Evolutionary conservation across 2,329 filamentous ascomycete species (phyloP).

Genomic region (Emmonsiellopsis sp.): DNA sequence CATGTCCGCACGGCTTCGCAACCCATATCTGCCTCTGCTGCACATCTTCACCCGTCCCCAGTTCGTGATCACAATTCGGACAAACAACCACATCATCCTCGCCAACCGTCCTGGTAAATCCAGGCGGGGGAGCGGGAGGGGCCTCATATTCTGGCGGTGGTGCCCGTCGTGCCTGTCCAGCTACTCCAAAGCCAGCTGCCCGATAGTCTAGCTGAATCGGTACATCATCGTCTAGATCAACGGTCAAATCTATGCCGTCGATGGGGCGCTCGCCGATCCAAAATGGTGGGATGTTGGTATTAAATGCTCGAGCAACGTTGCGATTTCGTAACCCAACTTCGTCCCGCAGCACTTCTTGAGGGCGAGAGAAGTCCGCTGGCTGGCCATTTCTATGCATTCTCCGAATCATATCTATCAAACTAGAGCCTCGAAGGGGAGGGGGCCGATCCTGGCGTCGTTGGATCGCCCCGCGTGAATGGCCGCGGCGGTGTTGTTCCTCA

Average conservation of each 20-base stretch:
- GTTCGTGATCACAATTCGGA: constrained; percentile 75
- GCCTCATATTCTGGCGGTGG: constrained; percentile 44
- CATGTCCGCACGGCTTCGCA: constrained; percentile 83
- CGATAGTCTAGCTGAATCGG: constrained; percentile 30
- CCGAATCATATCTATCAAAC: constrained; percentile 11
- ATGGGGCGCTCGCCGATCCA: constrained; percentile 17
- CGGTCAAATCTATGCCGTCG: constrained; percentile 18
- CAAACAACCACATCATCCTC: constrained; percentile 71
- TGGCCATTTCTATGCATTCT: not conserved
- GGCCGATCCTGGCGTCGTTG: not conserved
- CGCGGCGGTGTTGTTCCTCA: constrained; percentile 8
- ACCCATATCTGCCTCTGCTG: constrained; percentile 85
- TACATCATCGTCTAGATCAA: constrained; percentile 20
- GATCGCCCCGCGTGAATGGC: not conserved
- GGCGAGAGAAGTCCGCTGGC: not conserved
- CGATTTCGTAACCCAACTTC: constrained; percentile 13
- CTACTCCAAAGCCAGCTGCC: constrained; percentile 33
- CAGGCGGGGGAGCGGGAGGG: constrained; percentile 57
- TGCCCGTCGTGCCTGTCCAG: constrained; percentile 13
- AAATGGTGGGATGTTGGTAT: constrained; percentile 13
- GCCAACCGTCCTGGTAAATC: constrained; percentile 69
- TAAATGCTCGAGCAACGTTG: constrained; percentile 6
- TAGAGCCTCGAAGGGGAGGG: constrained; percentile 2
- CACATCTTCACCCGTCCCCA: constrained; percentile 61
- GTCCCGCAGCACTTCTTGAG: constrained; percentile 13